Evolutionary conservation across 164 flowering plant genomes (phyloP), one percentile per base, ranked within the genome.

Genomic region (Protea cynaroides): DNA sequence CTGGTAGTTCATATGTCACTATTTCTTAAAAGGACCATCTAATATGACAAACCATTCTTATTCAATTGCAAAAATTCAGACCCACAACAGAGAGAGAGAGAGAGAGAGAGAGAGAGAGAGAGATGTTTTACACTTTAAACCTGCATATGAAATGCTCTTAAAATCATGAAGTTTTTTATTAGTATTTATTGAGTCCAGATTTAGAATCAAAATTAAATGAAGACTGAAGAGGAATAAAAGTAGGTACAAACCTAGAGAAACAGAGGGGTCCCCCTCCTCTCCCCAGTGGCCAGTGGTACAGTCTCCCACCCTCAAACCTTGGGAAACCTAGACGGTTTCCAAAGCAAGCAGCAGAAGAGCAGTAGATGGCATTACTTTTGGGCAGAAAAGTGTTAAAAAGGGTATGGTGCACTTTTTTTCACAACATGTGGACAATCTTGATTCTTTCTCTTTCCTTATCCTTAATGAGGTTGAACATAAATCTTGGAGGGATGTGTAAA

Each of bases 1-100:
- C 6, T 37, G 71, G 74, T 67, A 18, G 78, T 72, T 77, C 75
- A 68, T 22, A 79, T 23, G 79, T 75, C 80, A 56, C 69, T 57
- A 40, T 74, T 62, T 59, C 52, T 63, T 59, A 76, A 76, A 72
- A 70, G 65, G 57, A 24, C 65, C 69, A 51, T 59, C 24, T 10
- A 61, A 71, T 58, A n/a, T 59, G 75, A 56, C 68, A 56, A 62
- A 63, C 37, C 40, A 22, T 62, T 54, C 54, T 2, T 38, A 40
- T 21, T 58, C 63, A 47, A 46, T 12, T n/a, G 38, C 25, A 29
- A 24, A 57, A 10, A 7, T 8, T 15, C 61, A 29, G 34, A 29
- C 34, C 2, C 34, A 29, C 34, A 3, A 29, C 34, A 29, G 2
- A 29, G 2, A 29, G 4, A 29, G 4, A 25, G 13, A 15, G 53